Percentiles rank a stretch among this genome's conserved stretches.
Evolutionary conservation across 2,329 filamentous ascomycete genomes (phyloP).

Genomic region (Esteya vermicola): DNA sequence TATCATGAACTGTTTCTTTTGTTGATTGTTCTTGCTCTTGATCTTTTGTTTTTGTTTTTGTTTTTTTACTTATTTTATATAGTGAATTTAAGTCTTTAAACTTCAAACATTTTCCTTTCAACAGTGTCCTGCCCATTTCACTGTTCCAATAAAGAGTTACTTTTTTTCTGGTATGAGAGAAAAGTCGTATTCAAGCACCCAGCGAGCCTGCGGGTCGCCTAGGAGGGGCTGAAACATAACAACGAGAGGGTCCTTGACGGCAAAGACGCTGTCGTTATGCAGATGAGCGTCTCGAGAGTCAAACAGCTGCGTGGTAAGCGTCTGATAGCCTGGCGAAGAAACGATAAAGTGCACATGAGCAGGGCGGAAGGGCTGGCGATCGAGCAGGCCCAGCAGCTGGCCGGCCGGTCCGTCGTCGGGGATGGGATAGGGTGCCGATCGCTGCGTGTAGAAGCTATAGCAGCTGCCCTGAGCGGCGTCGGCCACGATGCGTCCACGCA

Average conservation of each 20-base stretch:
- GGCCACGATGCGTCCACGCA: conserved; percentile 58
- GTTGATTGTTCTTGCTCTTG: too few species aligned
- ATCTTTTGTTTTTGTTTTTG: too few species aligned
- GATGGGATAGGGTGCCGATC: conserved; percentile 41
- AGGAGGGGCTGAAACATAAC: conserved; percentile 14
- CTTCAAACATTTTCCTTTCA: too few species aligned
- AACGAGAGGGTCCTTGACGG: conserved; percentile 19
- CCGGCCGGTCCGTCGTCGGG: conserved; percentile 21
- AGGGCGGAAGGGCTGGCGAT: conserved; percentile 20
- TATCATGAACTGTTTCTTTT: too few species aligned
- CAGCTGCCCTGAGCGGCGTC: conserved; percentile 48
- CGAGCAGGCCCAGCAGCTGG: conserved; percentile 18
- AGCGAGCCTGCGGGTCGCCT: neutral
- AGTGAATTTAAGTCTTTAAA: too few species aligned
- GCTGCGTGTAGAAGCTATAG: conserved; percentile 43
- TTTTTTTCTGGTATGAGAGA: neutral
- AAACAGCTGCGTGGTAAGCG: conserved; percentile 52
- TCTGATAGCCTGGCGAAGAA: conserved; percentile 40
- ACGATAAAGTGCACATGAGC: conserved; percentile 25
- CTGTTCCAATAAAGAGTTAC: neutral
- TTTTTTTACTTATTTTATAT: too few species aligned
- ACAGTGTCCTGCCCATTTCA: too few species aligned
- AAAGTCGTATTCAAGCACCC: neutral
- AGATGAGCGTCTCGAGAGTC: conserved; percentile 35
- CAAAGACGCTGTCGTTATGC: conserved; percentile 19